Conservation (phyloP, 768 basidiomycete species). For the Suillus subluteus region DNA sequence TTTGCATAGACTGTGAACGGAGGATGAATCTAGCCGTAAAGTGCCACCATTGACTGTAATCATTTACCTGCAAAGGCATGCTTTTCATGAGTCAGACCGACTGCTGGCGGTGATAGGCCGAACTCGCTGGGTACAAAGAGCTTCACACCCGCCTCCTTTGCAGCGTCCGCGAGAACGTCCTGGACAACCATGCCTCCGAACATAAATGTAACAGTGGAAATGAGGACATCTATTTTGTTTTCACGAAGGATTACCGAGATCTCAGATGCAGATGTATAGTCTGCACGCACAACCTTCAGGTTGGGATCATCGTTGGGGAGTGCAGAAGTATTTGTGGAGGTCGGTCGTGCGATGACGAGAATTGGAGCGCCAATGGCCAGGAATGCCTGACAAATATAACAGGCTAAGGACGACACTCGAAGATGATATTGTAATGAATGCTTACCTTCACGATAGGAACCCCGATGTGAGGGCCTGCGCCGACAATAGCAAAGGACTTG, state of each 20-base stretch:
- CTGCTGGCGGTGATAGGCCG: constrained; percentile 19
- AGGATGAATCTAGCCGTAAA: not conserved
- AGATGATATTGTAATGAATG: too few species aligned
- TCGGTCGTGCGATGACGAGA: constrained; percentile 14
- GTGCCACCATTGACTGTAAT: not conserved
- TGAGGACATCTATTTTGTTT: constrained; percentile 13
- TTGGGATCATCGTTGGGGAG: not conserved
- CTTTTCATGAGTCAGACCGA: not conserved
- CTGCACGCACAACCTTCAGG: not conserved
- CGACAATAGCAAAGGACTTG: constrained; percentile 15
- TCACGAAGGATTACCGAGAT: constrained; percentile 6
- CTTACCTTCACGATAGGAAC: constrained; percentile 15
- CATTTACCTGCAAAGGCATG: constrained; percentile 8
- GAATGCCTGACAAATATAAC: constrained; percentile 7
- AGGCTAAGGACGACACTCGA: not conserved
- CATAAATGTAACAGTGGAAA: constrained; percentile 7
- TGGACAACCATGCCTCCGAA: constrained; percentile 22
- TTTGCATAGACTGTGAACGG: constrained; percentile 21
- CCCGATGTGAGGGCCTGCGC: constrained; percentile 13
- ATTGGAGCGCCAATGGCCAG: constrained; percentile 10
- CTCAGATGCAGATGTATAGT: constrained; percentile 2
- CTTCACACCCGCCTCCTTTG: constrained; percentile 30
- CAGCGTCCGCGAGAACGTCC: constrained; percentile 1
- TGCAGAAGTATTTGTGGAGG: constrained; percentile 5
- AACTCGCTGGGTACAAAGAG: constrained; percentile 37